Conservation (phyloP, 176 grass and related monocot genomes). For the Pontederia paniculata region DNA sequence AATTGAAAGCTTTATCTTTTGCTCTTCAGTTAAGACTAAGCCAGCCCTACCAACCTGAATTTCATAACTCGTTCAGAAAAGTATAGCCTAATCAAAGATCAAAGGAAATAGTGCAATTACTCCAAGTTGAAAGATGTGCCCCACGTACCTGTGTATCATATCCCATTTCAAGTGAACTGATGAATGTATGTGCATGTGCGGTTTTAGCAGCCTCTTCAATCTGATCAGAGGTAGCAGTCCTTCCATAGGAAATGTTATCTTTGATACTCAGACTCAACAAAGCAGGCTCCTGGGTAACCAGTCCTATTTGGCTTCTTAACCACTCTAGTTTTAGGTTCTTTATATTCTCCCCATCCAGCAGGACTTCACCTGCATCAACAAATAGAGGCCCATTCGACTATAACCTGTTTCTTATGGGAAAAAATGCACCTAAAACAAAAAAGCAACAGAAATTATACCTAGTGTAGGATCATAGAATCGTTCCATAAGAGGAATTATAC, state of each 20-base stretch:
- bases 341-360: constrained; percentile 98
- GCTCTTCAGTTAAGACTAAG: constrained; percentile 75
- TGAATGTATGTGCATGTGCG: constrained; percentile 92
- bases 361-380: constrained; percentile 76
- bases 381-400: not conserved
- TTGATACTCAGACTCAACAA: constrained; percentile 90
- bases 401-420: not conserved
- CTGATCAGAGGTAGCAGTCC: constrained; percentile 81
- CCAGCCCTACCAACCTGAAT: constrained; percentile 85
- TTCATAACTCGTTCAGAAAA: constrained; percentile 10
- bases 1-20: constrained; percentile 98
- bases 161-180: constrained; percentile 91
- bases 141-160: constrained; percentile 83
- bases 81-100: constrained; percentile 1
- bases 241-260: constrained; percentile 97
- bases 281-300: constrained; percentile 96
- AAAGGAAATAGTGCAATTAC: not conserved
- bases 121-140: constrained; percentile 16
- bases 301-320: constrained; percentile 98
- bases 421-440: constrained; percentile 3
- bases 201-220: constrained; percentile 99
- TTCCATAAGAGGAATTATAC: constrained; percentile 99
- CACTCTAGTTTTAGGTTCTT: constrained; percentile 94
- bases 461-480: constrained; percentile 98
- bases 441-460: constrained; percentile 39